phyloP scores from a whole-genome alignment of 78 protist species.

The Dictyostelium capitatum region DNA sequence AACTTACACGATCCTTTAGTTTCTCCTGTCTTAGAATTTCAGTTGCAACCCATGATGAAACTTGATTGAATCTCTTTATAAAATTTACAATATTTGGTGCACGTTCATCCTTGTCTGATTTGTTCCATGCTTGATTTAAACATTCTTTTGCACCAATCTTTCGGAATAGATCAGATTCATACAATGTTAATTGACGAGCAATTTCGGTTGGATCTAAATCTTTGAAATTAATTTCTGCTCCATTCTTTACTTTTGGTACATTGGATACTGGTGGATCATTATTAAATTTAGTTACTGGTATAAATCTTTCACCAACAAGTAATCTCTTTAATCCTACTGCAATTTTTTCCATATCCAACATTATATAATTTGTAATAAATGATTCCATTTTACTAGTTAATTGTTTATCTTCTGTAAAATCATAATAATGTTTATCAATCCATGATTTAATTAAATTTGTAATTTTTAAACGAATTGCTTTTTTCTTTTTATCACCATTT shows the following conservation, averaged over 20 bases:
- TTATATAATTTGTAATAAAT: slow-evolving; percentile 32
- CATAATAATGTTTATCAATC: slow-evolving; percentile 75
- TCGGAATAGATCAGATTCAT: slow-evolving; percentile 79
- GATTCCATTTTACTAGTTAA: slow-evolving; percentile 34
- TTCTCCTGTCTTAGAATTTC: slow-evolving; percentile 74
- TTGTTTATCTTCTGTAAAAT: slow-evolving; percentile 59
- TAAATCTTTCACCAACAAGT: slow-evolving; percentile 13
- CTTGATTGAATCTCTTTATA: slow-evolving; percentile 87
- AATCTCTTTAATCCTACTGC: slow-evolving; percentile 33
- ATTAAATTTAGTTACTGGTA: slow-evolving; percentile 20
- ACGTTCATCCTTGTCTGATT: slow-evolving; percentile 80
- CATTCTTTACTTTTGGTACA: slow-evolving; percentile 9
- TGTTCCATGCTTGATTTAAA: slow-evolving; percentile 87
- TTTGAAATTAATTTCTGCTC: slow-evolving; percentile 17
- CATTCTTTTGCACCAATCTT: slow-evolving; percentile 88
- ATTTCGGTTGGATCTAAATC: slow-evolving; percentile 86
- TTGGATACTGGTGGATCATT: slow-evolving; percentile 37
- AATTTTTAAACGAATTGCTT: slow-evolving; percentile 45
- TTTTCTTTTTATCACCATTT: slow-evolving; percentile 29
- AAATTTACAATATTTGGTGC: slow-evolving; percentile 85
- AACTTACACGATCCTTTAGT: slow-evolving; percentile 51
- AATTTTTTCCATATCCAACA: slow-evolving; percentile 18
- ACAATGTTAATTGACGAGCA: slow-evolving; percentile 87
- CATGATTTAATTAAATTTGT: slow-evolving; percentile 75
- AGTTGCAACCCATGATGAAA: slow-evolving; percentile 86